Evolutionary conservation across 495 filamentous ascomycete genomes (phyloP).

Genomic region (Xanthoparmelia taractica): DNA sequence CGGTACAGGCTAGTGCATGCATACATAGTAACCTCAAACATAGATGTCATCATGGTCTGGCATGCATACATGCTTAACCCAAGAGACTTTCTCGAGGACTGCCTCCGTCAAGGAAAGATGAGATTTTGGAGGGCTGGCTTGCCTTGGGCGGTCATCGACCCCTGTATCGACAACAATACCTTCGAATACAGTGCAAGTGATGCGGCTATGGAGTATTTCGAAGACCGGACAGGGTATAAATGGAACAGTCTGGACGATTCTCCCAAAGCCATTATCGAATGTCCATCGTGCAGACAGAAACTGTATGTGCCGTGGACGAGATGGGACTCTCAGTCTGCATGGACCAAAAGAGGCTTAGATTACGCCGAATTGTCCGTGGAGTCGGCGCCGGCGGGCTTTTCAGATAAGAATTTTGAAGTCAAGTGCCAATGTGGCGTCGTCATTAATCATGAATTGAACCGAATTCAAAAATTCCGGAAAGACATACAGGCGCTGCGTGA

Average conservation of each 20-base stretch:
- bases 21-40: background rate
- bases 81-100: slow-evolving; percentile 68
- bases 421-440: slow-evolving; percentile 39
- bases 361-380: slow-evolving; percentile 11
- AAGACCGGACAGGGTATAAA: slow-evolving; percentile 39
- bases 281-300: slow-evolving; percentile 45
- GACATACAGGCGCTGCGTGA: slow-evolving; percentile 44
- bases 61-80: slow-evolving; percentile 83
- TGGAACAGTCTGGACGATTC: slow-evolving; percentile 55
- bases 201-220: slow-evolving; percentile 42
- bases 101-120: slow-evolving; percentile 52
- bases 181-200: slow-evolving; percentile 54
- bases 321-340: slow-evolving; percentile 31
- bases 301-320: slow-evolving; percentile 55
- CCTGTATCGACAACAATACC: slow-evolving; percentile 53
- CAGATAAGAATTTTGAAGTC: slow-evolving; percentile 51
- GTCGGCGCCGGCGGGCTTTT: slow-evolving; percentile 43
- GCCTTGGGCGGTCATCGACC: slow-evolving; percentile 60
- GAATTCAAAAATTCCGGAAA: slow-evolving; percentile 46
- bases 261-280: slow-evolving; percentile 44
- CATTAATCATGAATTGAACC: background rate
- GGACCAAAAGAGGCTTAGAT: slow-evolving; percentile 23
- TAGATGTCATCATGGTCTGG: slow-evolving; percentile 87
- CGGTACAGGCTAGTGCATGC: background rate
- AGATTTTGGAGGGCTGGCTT: slow-evolving; percentile 58